Percentiles rank a stretch among this genome's conserved stretches.
These are phyloP conservation scores for Cryptococcus sp. DNA, from an alignment of 1,284 basidiomycete species.

Conservation along the genomic window DNA sequence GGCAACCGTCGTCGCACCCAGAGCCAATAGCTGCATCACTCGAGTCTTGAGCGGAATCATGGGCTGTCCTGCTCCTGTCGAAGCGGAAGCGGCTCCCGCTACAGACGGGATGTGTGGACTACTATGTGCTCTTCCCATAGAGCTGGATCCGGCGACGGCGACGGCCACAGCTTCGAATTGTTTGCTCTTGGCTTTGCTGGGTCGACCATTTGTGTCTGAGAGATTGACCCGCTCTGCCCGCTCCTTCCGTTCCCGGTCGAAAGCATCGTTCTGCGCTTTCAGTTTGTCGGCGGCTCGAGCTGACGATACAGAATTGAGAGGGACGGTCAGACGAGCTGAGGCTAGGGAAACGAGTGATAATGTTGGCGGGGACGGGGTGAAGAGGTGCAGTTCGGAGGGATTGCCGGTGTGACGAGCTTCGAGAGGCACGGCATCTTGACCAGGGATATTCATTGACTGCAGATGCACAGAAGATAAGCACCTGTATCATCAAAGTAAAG, in stretches of 20 bases:
- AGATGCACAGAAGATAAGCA: neutral
- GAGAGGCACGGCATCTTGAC: constrained; percentile 25
- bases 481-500: neutral
- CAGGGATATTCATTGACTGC: constrained; percentile 34
- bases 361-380: constrained; percentile 7
- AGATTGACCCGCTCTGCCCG: constrained; percentile 27
- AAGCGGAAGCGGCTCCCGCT: neutral
- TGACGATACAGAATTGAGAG: constrained; percentile 25
- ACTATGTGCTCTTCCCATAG: constrained; percentile 14
- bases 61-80: constrained; percentile 4
- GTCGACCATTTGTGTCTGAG: constrained; percentile 13
- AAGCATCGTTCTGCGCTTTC: constrained; percentile 28
- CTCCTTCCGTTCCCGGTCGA: constrained; percentile 33
- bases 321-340: constrained; percentile 32
- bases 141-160: neutral
- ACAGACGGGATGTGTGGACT: constrained; percentile 7
- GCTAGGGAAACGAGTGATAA: constrained; percentile 42
- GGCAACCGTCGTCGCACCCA: constrained; percentile 33
- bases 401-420: constrained; percentile 25
- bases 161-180: neutral
- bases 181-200: neutral
- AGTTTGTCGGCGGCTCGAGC: constrained; percentile 35
- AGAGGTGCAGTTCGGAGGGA: constrained; percentile 33
- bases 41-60: constrained; percentile 48
- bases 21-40: constrained; percentile 46